Percentiles rank a stretch among this genome's conserved stretches.
Evolutionary conservation across 1,284 basidiomycete species (phyloP).

Genomic region (Marasmius fiardii): DNA sequence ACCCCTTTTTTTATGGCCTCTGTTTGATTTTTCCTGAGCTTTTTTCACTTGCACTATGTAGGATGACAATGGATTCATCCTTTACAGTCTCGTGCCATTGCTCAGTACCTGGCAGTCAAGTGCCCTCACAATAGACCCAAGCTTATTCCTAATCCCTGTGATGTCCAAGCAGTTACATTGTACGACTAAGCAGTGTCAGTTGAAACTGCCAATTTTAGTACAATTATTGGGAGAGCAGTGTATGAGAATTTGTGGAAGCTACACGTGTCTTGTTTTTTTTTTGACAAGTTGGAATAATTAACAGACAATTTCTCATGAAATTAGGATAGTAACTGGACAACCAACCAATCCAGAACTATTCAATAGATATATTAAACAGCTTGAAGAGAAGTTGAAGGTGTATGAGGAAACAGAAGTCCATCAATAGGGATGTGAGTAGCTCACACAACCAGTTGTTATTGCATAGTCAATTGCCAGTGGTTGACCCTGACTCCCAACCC

Average conservation of each 20-base stretch:
- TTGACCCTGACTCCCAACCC: not conserved
- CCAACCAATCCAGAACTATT: conserved; percentile 25
- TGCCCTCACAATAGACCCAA: conserved; percentile 28
- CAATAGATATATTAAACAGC: conserved; percentile 18
- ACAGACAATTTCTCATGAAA: no score
- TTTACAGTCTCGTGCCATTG: conserved; percentile 51
- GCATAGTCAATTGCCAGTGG: not conserved
- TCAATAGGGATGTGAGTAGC: conserved; percentile 38
- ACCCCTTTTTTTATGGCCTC: no score
- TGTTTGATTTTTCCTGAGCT: no score
- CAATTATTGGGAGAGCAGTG: not conserved
- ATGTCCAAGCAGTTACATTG: conserved; percentile 1
- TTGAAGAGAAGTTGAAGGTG: conserved; percentile 34
- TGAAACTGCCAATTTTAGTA: conserved; percentile 8
- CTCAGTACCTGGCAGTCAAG: conserved; percentile 39
- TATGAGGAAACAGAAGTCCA: conserved; percentile 48
- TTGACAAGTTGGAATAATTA: no score
- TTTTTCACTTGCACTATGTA: no score
- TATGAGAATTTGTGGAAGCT: conserved; percentile 7
- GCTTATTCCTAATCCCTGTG: conserved; percentile 9
- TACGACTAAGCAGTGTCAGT: conserved; percentile 9
- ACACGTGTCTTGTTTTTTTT: no score
- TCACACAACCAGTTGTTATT: not conserved
- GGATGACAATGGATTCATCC: conserved; percentile 36
- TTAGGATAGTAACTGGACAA: not conserved